Conservation (phyloP, 192 early-diverging fungal genomes). For the Diversispora epigaea region DNA sequence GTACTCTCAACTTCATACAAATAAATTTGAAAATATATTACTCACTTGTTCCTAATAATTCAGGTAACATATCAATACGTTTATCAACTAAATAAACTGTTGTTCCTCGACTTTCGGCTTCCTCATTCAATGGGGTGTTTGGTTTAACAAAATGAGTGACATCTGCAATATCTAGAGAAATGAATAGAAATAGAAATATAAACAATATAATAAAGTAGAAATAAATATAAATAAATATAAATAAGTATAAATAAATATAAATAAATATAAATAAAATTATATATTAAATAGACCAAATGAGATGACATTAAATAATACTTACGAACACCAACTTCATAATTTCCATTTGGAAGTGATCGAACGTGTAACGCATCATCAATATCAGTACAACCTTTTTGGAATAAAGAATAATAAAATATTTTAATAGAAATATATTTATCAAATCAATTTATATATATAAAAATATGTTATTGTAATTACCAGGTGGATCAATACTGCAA, state of each 20-base stretch:
- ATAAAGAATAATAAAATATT: not conserved
- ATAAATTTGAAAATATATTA: not conserved
- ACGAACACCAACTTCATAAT: slow-evolving; percentile 80
- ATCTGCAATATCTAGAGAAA: slow-evolving; percentile 88
- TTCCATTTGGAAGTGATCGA: slow-evolving; percentile 75
- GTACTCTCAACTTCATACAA: not conserved
- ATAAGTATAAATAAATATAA: not conserved
- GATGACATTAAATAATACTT: slow-evolving; percentile 20
- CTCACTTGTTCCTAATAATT: slow-evolving; percentile 66
- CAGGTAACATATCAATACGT: slow-evolving; percentile 94
- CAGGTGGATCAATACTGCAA: slow-evolving; percentile 98
- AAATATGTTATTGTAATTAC: slow-evolving; percentile 4
- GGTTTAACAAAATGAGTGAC: slow-evolving; percentile 90
- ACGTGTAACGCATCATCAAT: slow-evolving; percentile 99
- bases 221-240: not conserved
- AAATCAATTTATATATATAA: not conserved
- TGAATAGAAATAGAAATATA: too few species aligned
- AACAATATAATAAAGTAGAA: too few species aligned
- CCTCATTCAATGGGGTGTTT: slow-evolving; percentile 76
- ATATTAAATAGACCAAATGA: not conserved
- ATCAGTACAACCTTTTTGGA: slow-evolving; percentile 81
- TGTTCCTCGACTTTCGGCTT: slow-evolving; percentile 84
- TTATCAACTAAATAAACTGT: slow-evolving; percentile 92
- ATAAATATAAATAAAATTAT: not conserved
- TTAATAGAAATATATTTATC: not conserved